Base-by-base conservation (phyloP, 495 filamentous ascomycete genomes). In the Talaromyces adpressus region DNA sequence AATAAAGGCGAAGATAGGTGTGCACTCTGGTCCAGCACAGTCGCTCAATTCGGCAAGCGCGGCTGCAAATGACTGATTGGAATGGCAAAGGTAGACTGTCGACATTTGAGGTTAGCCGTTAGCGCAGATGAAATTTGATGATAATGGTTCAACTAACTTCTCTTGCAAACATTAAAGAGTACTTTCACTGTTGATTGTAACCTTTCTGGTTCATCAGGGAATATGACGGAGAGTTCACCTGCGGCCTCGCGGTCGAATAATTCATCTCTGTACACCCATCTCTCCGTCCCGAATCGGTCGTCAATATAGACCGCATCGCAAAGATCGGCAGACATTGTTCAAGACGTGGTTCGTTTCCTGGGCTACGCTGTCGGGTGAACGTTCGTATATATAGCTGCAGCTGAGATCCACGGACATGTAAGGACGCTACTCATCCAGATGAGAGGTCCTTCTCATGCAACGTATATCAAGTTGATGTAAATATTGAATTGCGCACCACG, bases 281-380 rank as follows among this genome's bases (percentile, higher is more conserved):
- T 80, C 65, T 91, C 87, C 65, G 85, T 79, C 64, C 76, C 77
- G 60, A 90, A 84, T 59, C 85, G 84, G 71, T 87, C 87, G 76
- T 94, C 89, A 64, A 94, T 90, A 72, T 92, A 94, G 66, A 94
- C 87, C 64, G 91, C 86, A 77, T 89, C 87, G 77, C 88, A 93
- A 65, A 84, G 78, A 68, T 85, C 81, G 74, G 81, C 79, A 74
- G 91, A 89, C 87, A 90, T 89, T 67, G 70, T 79, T 32, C 29
- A 8, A 36, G 16, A 2, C 27, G 16, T 57, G 14, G 66, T 68
- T 66, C 57, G 45, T 62, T 34, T 18, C 20, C 22, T 36, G 56
- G 23, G 30, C 16, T 18, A 58, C 30, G 56, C 32, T 25, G 6
- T 16, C 16, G 5, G 5, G 56, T 18, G 56, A 36, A 58, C 52